These are phyloP conservation scores for Lecanicillium sp. DNA, from an alignment of 2,329 filamentous ascomycete species.

Conservation along the genomic window DNA sequence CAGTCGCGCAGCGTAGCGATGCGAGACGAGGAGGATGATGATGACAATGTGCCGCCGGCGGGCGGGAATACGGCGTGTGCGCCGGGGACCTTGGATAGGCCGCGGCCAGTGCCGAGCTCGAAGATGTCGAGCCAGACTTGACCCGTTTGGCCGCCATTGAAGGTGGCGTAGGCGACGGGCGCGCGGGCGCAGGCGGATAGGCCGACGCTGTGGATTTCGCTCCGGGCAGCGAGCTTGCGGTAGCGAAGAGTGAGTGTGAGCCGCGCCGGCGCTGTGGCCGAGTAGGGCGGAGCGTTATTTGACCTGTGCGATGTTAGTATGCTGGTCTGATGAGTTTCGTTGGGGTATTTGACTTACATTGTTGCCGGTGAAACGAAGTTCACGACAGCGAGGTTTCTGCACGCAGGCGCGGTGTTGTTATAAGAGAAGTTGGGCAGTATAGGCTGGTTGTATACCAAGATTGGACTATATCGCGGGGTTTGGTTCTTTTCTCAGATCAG, in stretches of 20 bases:
- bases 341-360: neutral
- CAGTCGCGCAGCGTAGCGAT: constrained; percentile 28
- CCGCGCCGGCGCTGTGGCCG: constrained; percentile 1
- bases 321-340: neutral
- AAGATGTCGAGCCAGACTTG: constrained; percentile 34
- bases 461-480: no score
- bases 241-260: constrained; percentile 24
- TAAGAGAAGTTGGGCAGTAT: no score
- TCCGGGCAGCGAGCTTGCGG: constrained; percentile 23
- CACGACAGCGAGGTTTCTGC: no score
- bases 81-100: constrained; percentile 27
- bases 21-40: constrained; percentile 14
- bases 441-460: no score
- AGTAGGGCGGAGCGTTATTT: constrained; percentile 2
- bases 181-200: constrained; percentile 21
- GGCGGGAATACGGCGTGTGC: constrained; percentile 26
- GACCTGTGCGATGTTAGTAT: neutral
- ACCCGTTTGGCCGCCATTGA: constrained; percentile 23
- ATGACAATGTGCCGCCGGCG: constrained; percentile 1
- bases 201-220: constrained; percentile 28
- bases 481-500: no score
- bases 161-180: constrained; percentile 25
- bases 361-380: neutral
- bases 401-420: no score
- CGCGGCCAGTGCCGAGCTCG: constrained; percentile 21